Evolutionary conservation across 1,139 yeast species (phyloP).

Genomic region (Geotrichum cucujoidarum): DNA sequence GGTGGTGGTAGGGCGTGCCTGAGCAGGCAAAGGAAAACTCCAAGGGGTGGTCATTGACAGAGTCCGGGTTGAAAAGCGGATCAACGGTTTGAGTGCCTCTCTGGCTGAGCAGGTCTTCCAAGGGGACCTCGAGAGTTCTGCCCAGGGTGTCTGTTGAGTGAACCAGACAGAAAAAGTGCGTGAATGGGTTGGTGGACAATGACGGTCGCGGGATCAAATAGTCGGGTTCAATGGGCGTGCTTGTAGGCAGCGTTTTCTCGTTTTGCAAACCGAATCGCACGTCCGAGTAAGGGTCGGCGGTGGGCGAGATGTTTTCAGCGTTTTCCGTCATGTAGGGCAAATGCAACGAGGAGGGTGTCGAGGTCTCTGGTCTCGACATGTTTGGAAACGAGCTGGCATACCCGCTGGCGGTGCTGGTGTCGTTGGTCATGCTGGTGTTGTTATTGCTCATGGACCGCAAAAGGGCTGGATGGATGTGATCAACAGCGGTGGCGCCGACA

Average conservation of each 20-base stretch:
- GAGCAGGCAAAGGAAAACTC: conserved; percentile 14
- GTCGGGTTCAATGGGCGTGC: background rate
- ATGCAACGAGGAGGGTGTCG: conserved; percentile 10
- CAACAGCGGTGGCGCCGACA: background rate
- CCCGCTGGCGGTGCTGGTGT: background rate
- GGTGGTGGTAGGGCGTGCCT: conserved; percentile 15
- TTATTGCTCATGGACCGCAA: too few species aligned
- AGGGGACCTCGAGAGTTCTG: conserved; percentile 7
- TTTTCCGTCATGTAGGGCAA: background rate
- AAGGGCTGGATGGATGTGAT: background rate
- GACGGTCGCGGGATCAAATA: conserved; percentile 4
- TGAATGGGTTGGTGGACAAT: background rate
- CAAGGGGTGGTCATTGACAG: background rate
- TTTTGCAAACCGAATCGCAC: background rate
- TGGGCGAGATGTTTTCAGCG: background rate
- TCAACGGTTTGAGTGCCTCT: background rate
- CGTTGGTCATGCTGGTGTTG: too few species aligned
- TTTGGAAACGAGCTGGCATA: conserved; percentile 3
- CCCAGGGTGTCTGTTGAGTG: conserved; percentile 17
- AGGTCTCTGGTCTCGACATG: background rate
- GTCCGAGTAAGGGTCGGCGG: conserved; percentile 3
- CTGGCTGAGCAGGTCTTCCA: background rate
- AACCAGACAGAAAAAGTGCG: background rate
- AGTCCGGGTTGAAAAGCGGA: conserved; percentile 3
- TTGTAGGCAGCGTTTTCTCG: background rate